phyloP scores from a whole-genome alignment of 116 monocot genomes.

The Phalaenopsis hybrid region DNA sequence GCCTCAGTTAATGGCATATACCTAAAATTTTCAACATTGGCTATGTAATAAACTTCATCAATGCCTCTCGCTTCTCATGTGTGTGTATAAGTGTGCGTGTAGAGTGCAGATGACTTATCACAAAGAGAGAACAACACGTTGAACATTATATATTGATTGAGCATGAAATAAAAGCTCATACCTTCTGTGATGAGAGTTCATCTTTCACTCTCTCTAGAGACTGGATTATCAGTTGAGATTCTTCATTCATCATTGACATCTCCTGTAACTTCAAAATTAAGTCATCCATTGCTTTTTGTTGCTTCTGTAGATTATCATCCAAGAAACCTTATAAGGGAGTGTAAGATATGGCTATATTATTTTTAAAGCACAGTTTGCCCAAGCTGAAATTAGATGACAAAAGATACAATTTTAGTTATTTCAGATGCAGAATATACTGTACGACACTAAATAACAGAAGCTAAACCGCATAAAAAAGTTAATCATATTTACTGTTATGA shows the following conservation, averaged over 20 bases:
- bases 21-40: no score
- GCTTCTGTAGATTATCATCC: conserved; percentile 10
- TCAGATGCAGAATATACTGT: background rate
- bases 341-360: background rate
- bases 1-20: no score
- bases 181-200: conserved; percentile 37
- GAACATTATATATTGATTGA: background rate
- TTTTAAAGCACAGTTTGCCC: background rate
- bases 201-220: conserved; percentile 24
- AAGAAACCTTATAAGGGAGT: background rate
- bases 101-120: background rate
- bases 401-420: background rate
- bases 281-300: conserved; percentile 22
- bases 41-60: no score
- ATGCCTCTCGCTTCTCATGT: no score
- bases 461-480: background rate
- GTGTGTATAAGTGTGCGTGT: no score
- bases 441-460: background rate
- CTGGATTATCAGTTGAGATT: conserved; percentile 23
- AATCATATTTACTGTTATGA: background rate
- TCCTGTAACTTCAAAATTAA: conserved; percentile 23
- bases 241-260: conserved; percentile 29
- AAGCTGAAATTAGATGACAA: background rate
- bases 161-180: conserved; percentile 7
- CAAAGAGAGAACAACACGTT: background rate